Base-by-base conservation (phyloP, 2,329 filamentous ascomycete genomes). In the Exserohilum turcica region DNA sequence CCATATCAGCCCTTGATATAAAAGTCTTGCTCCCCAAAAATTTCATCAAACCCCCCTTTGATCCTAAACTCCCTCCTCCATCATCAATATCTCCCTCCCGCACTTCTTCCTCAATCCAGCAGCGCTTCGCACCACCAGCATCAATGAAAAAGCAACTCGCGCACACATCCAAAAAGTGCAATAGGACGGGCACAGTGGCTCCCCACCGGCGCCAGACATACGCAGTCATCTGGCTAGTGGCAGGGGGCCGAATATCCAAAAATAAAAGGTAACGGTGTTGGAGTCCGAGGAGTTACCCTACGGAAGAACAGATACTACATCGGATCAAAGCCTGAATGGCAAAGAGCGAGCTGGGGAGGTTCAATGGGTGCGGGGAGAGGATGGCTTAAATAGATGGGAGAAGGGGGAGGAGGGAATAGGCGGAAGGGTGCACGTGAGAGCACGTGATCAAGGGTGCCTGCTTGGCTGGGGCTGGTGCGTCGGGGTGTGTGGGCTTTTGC, bases 261-360 rank as follows among this genome's bases (percentile, higher is more conserved):
- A 43, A 24, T 44, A 31, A 18, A 33, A 43, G 13, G 21, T 49
- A 27, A 33, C 38, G 32, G 29, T 44, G 37, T 21, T 19, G 49
- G 15, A 13, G 33, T 53, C 18, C 37, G 37, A 57, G 54, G 43
- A 31, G 40, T 57, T 48, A 48, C 37, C 38, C 49, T 54, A 29
- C 43, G 38, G 16, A 44, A 48, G 50, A 54, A 57, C 42, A 57
- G 49, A 57, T 54, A 57, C 49, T 57, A 51, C 46, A 54, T 51
- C 33, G 21, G 42, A 33, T 50, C 47, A 45, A 21, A 48, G 48
- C 49, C 49, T 19, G 2, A 24, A 29, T 28, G 49, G 42, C 44
- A 51, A 57, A 51, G 47, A 57, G 39, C 40, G 39, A 35, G 42
- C 18, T 44, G 43, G 19, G 31, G 35, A 27, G 27, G n/a, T n/a